Percentiles rank a stretch among this genome's conserved stretches.
phyloP scores from a whole-genome alignment of 192 early-diverging fungal genomes.

The Rhizophagus clarus region DNA sequence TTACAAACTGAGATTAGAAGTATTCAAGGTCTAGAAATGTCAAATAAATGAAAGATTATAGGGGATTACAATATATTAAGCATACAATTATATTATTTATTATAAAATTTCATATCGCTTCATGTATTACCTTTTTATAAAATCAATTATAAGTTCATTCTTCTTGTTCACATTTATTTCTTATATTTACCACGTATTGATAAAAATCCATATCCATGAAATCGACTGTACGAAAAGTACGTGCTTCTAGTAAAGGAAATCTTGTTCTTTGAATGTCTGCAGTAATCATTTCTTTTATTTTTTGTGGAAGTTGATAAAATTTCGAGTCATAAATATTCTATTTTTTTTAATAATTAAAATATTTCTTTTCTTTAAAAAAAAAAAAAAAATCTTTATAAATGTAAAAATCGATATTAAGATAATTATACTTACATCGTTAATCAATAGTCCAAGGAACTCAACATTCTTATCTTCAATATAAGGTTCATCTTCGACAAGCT shows the following conservation, averaged over 20 bases:
- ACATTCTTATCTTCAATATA: neutral
- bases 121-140: no score
- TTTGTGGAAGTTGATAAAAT: neutral
- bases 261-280: neutral
- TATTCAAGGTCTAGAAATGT: neutral
- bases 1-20: slow-evolving; percentile 1
- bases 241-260: neutral
- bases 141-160: neutral
- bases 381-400: neutral
- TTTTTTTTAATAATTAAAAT: neutral
- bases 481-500: neutral
- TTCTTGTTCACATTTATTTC: neutral
- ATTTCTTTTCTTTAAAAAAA: no score
- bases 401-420: no score
- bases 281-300: neutral
- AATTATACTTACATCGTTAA: neutral
- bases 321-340: neutral
- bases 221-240: neutral
- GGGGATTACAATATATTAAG: no score
- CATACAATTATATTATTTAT: no score
- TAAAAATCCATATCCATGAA: neutral
- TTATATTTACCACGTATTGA: neutral
- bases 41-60: neutral
- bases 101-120: no score
- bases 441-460: neutral